phyloP scores from a whole-genome alignment of 1,284 basidiomycete genomes.

The Moesziomyces sp. region DNA sequence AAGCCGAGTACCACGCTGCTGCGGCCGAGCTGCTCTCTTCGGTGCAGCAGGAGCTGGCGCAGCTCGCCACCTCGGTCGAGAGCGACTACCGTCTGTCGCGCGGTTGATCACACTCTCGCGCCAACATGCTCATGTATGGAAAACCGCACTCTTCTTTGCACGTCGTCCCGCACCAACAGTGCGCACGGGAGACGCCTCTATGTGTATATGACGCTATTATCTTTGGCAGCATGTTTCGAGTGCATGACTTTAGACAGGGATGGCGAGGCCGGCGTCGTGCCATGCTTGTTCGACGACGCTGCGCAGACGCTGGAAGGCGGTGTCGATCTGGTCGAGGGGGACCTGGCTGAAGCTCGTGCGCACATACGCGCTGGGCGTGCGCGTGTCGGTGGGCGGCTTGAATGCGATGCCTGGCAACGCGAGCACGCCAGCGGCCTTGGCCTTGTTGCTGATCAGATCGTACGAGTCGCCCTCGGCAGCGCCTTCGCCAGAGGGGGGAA shows the following conservation, averaged over 20 bases:
- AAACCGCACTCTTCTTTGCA: no score
- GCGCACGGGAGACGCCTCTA: no score
- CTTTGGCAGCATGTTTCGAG: no score
- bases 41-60: conserved; percentile 88
- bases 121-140: conserved; percentile 4
- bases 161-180: no score
- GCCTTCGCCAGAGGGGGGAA: conserved; percentile 46
- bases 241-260: conserved; percentile 6
- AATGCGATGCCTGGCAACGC: conserved; percentile 79
- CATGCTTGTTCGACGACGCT: conserved; percentile 57
- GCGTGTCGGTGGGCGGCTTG: conserved; percentile 17
- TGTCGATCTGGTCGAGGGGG: conserved; percentile 53
- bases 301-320: conserved; percentile 53
- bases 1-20: conserved; percentile 84
- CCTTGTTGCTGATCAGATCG: conserved; percentile 79
- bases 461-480: conserved; percentile 75
- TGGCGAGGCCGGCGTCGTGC: conserved; percentile 48
- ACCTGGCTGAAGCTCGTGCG: conserved; percentile 62
- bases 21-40: conserved; percentile 76
- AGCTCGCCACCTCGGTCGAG: conserved; percentile 87
- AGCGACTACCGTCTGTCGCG: conserved; percentile 79
- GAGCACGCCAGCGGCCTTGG: conserved; percentile 84
- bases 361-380: conserved; percentile 51
- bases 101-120: conserved; percentile 11
- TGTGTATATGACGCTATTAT: no score